Evolutionary conservation across 805 yeast genomes (phyloP).

Genomic region (Babjeviella inositovora): DNA sequence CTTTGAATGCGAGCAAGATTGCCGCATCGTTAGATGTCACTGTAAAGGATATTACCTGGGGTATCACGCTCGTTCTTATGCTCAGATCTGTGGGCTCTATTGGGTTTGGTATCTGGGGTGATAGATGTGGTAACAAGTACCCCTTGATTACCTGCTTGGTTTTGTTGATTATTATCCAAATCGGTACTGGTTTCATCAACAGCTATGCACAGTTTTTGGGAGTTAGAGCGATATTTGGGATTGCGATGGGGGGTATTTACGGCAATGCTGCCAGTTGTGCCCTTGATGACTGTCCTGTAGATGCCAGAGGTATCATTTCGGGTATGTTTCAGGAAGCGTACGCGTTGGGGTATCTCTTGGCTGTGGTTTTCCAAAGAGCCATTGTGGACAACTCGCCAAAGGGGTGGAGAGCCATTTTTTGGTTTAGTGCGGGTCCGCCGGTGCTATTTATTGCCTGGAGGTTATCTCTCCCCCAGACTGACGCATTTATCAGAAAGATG

Average conservation of each 20-base stretch:
- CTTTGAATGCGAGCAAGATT: constrained; percentile 28
- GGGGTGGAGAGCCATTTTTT: constrained; percentile 50
- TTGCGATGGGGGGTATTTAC: constrained; percentile 39
- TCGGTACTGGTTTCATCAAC: constrained; percentile 46
- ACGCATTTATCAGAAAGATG: constrained; percentile 27
- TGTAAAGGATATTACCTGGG: constrained; percentile 45
- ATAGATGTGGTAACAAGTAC: constrained; percentile 44
- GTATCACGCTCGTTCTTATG: constrained; percentile 53
- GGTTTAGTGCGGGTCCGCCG: constrained; percentile 53
- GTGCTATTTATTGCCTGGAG: constrained; percentile 23
- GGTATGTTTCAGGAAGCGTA: constrained; percentile 75
- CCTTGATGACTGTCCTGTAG: constrained; percentile 33
- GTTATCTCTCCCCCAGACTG: constrained; percentile 30
- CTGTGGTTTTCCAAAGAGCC: constrained; percentile 50
- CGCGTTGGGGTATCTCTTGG: constrained; percentile 51
- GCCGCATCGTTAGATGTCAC: constrained; percentile 25
- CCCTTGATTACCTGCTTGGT: constrained; percentile 30
- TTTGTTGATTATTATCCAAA: constrained; percentile 34
- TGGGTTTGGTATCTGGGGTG: constrained; percentile 43
- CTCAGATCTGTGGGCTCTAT: constrained; percentile 52
- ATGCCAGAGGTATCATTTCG: constrained; percentile 40
- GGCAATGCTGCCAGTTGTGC: constrained; percentile 39
- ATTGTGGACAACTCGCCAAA: constrained; percentile 34
- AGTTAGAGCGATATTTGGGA: constrained; percentile 47
- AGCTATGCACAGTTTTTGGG: constrained; percentile 42